A percentile compares a stretch with the other conserved stretches of the same genome.
Conservation (phyloP, 768 basidiomycete species). For the Aureoboletus auriporus region DNA sequence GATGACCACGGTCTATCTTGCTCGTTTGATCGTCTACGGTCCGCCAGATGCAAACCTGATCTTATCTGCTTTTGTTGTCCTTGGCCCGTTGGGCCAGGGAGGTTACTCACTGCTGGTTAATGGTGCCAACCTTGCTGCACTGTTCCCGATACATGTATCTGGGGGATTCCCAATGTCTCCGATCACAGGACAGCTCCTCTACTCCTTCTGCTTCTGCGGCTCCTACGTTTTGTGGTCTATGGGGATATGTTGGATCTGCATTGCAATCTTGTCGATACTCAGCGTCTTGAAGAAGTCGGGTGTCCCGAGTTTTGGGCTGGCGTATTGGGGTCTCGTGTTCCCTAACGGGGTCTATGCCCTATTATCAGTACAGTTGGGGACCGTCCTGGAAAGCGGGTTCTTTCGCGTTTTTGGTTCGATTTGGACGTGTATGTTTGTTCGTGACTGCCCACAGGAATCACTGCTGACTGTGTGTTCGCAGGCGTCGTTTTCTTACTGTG, state of each 20-base stretch:
- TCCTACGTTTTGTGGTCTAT: constrained; percentile 53
- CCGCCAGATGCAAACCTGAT: constrained; percentile 38
- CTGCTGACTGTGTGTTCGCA: constrained; percentile 12
- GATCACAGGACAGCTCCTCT: constrained; percentile 39
- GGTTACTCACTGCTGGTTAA: constrained; percentile 42
- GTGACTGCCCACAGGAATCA: not conserved
- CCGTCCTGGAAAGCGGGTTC: constrained; percentile 46
- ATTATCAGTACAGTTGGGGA: constrained; percentile 46
- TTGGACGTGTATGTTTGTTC: constrained; percentile 42
- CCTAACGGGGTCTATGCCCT: constrained; percentile 52
- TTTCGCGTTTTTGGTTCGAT: constrained; percentile 52
- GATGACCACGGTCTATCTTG: constrained; percentile 46
- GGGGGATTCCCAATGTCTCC: constrained; percentile 30
- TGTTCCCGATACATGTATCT: constrained; percentile 31
- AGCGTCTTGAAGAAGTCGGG: constrained; percentile 28
- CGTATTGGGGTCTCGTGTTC: constrained; percentile 55
- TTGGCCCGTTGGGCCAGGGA: constrained; percentile 54
- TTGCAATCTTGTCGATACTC: constrained; percentile 40
- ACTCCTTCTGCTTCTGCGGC: constrained; percentile 41
- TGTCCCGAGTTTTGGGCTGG: constrained; percentile 40
- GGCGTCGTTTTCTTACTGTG: constrained; percentile 44
- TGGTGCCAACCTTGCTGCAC: constrained; percentile 33
- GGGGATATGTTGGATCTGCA: constrained; percentile 48
- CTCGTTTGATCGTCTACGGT: constrained; percentile 40
- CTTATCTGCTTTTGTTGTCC: constrained; percentile 44